Conservation (phyloP, 2,329 filamentous ascomycete species). For the Trichoderma oligosporum region DNA sequence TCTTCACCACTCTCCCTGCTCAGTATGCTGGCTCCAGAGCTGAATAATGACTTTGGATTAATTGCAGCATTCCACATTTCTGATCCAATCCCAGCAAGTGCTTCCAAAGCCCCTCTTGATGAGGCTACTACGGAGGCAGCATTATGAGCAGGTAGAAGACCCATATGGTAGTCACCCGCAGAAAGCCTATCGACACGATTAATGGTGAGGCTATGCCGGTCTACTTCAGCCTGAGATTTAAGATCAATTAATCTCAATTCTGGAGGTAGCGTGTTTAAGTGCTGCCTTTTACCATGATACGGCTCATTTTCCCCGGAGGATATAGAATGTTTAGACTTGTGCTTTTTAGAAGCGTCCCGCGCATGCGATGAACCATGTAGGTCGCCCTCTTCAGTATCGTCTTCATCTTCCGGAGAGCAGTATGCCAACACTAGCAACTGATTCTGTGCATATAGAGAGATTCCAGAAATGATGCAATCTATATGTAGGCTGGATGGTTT, state of each 20-base stretch:
- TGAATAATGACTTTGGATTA: constrained; percentile 83
- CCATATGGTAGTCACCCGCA: constrained; percentile 87
- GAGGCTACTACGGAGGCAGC: constrained; percentile 61
- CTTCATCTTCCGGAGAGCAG: constrained; percentile 69
- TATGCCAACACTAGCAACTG: constrained; percentile 90
- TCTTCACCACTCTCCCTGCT: constrained; percentile 60
- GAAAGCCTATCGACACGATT: constrained; percentile 83
- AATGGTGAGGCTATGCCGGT: constrained; percentile 80
- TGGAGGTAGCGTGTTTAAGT: constrained; percentile 76
- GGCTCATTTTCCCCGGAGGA: constrained; percentile 54
- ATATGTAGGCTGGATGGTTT: constrained; percentile 67
- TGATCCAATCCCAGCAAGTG: constrained; percentile 65
- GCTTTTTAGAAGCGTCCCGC: constrained; percentile 34
- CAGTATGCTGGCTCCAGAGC: constrained; percentile 73
- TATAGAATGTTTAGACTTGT: constrained; percentile 43
- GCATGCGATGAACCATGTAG: constrained; percentile 1
- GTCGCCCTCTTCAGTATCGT: constrained; percentile 47
- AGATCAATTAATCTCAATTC: constrained; percentile 91
- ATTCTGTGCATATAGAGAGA: constrained; percentile 92
- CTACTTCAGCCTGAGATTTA: constrained; percentile 77
- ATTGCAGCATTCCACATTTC: constrained; percentile 90
- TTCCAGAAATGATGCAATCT: constrained; percentile 95
- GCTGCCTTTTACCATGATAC: constrained; percentile 62
- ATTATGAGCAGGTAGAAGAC: constrained; percentile 69
- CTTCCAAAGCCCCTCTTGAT: constrained; percentile 71